Conservation (phyloP, 257 asterid genomes). For the Solanum medicagineum region DNA sequence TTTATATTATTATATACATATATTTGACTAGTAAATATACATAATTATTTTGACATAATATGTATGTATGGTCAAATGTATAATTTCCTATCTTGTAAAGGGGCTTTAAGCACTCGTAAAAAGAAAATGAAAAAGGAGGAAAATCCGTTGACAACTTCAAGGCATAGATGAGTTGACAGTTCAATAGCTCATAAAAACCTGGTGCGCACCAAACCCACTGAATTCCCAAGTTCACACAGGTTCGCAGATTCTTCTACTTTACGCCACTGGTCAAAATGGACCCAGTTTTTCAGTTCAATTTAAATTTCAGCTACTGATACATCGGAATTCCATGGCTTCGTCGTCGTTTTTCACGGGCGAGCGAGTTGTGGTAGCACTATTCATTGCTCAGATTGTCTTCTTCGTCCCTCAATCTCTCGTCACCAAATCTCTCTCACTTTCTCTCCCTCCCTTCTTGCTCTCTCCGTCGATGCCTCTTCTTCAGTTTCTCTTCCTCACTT, state of each 20-base stretch:
- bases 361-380: slow-evolving; percentile 69
- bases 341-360: slow-evolving; percentile 66
- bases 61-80: not conserved
- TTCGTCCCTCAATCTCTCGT: slow-evolving; percentile 44
- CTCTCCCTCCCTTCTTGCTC: slow-evolving; percentile 48
- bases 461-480: slow-evolving; percentile 43
- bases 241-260: not conserved
- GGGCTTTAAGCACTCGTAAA: not conserved
- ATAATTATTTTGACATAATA: not conserved
- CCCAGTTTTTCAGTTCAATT: not conserved
- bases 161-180: not conserved
- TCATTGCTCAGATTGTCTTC: slow-evolving; percentile 35
- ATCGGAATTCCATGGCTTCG: slow-evolving; percentile 12
- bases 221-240: not conserved
- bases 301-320: not conserved
- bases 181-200: not conserved
- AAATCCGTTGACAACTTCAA: not conserved
- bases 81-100: not conserved
- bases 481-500: slow-evolving; percentile 31
- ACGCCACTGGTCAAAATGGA: not conserved
- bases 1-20: too few relatives aligned
- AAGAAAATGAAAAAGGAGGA: not conserved
- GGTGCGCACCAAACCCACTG: slow-evolving; percentile 14
- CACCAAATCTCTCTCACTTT: slow-evolving; percentile 42
- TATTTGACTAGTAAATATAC: too few relatives aligned